phyloP scores from a whole-genome alignment of 345 rosid species.

The Eutrema heterophyllum region DNA sequence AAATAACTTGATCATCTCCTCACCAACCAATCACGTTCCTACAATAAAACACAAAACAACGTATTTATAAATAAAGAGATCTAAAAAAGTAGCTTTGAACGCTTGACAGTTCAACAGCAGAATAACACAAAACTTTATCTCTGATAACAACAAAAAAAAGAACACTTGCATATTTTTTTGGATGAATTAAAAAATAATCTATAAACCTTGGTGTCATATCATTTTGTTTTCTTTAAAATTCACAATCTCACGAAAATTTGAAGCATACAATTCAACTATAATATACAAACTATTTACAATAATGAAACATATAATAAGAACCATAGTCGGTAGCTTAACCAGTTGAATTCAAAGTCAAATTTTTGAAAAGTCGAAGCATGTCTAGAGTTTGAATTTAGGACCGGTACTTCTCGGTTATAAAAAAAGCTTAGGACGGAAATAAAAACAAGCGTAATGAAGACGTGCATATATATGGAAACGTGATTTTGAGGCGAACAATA shows the following conservation, averaged over 20 bases:
- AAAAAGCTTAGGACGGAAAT: background rate
- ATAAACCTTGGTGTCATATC: background rate
- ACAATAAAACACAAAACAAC: background rate
- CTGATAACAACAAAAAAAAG: background rate
- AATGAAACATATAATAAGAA: background rate
- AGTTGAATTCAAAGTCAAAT: background rate
- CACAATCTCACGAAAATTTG: too few species aligned
- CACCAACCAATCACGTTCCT: constrained; percentile 26
- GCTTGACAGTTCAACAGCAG: background rate
- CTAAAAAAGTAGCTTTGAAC: background rate
- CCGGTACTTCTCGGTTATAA: background rate
- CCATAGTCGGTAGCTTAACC: background rate
- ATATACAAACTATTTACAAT: background rate
- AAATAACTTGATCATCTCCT: background rate
- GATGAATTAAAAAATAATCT: background rate
- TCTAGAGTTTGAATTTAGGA: background rate
- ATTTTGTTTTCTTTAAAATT: background rate
- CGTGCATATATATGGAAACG: constrained; percentile 21
- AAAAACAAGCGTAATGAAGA: background rate
- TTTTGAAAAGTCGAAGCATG: too few species aligned
- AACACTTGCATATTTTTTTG: background rate
- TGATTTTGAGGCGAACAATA: constrained; percentile 10
- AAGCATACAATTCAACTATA: background rate
- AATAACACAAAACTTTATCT: constrained; percentile 1
- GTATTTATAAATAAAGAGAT: background rate